Conservation (phyloP, 1,284 basidiomycete species). For the Trametes hirsuta region DNA sequence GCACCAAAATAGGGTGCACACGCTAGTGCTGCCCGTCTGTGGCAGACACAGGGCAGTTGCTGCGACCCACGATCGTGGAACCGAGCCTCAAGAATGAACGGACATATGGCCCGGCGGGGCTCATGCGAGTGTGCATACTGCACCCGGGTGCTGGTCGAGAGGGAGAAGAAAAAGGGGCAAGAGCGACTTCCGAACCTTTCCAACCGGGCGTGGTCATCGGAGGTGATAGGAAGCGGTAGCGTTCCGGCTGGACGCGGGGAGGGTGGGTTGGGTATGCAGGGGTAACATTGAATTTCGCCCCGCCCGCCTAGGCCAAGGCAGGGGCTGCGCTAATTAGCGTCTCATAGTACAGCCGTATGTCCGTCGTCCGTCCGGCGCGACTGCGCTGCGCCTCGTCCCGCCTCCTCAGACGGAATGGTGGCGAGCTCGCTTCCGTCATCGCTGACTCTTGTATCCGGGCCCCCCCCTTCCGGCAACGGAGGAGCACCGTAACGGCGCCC, state of each 20-base stretch:
- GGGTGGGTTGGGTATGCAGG: constrained; percentile 10
- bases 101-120: background rate
- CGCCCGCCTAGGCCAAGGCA: constrained; percentile 1
- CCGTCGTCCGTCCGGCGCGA: constrained; percentile 3
- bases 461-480: background rate
- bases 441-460: no score
- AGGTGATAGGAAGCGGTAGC: no score
- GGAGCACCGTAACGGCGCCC: background rate
- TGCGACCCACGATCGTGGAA: background rate
- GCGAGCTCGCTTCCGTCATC: no score
- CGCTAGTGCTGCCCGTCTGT: background rate
- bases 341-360: constrained; percentile 20
- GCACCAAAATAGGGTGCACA: no score
- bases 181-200: no score
- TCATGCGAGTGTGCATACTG: background rate
- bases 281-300: constrained; percentile 7
- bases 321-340: constrained; percentile 8
- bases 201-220: no score
- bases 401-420: background rate
- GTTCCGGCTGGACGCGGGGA: background rate
- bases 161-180: no score
- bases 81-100: background rate
- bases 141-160: no score
- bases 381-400: background rate
- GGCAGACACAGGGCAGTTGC: background rate